phyloP scores from a whole-genome alignment of 1,139 yeast genomes.

The Debaryomyces subglobosus region DNA sequence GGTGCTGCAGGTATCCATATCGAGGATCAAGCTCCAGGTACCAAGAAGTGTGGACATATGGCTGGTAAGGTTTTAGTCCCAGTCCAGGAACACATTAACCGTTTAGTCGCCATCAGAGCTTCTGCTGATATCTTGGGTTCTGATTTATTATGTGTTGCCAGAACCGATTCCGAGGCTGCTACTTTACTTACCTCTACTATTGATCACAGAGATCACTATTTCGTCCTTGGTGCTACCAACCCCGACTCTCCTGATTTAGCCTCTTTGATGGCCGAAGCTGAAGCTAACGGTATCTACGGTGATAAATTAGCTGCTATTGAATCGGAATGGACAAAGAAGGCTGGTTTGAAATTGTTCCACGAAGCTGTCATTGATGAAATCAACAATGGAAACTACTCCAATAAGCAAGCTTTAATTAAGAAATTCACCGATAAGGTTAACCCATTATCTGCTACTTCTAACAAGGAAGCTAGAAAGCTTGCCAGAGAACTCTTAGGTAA shows the following conservation, averaged over 20 bases:
- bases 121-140: slow-evolving; percentile 93
- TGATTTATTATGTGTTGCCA: slow-evolving; percentile 84
- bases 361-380: slow-evolving; percentile 91
- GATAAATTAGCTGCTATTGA: slow-evolving; percentile 73
- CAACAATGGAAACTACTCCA: slow-evolving; percentile 57
- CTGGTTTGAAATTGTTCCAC: slow-evolving; percentile 85
- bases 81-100: slow-evolving; percentile 93
- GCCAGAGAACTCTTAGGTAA: slow-evolving; percentile 80
- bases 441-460: slow-evolving; percentile 75
- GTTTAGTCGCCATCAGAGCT: slow-evolving; percentile 92
- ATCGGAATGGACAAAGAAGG: slow-evolving; percentile 79
- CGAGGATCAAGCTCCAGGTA: slow-evolving; percentile 99
- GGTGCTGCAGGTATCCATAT: slow-evolving; percentile 99
- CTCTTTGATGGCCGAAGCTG: slow-evolving; percentile 81
- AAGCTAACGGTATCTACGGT: slow-evolving; percentile 72
- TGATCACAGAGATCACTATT: slow-evolving; percentile 93
- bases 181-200: slow-evolving; percentile 91
- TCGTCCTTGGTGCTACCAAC: slow-evolving; percentile 88
- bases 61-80: slow-evolving; percentile 98
- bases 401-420: slow-evolving; percentile 67
- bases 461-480: slow-evolving; percentile 77
- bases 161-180: slow-evolving; percentile 98
- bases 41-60: slow-evolving; percentile 98
- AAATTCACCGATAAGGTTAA: slow-evolving; percentile 70
- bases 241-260: slow-evolving; percentile 76